Evolutionary conservation across 148 eudicot species (phyloP).

Genomic region (Persicaria tinctoria): DNA sequence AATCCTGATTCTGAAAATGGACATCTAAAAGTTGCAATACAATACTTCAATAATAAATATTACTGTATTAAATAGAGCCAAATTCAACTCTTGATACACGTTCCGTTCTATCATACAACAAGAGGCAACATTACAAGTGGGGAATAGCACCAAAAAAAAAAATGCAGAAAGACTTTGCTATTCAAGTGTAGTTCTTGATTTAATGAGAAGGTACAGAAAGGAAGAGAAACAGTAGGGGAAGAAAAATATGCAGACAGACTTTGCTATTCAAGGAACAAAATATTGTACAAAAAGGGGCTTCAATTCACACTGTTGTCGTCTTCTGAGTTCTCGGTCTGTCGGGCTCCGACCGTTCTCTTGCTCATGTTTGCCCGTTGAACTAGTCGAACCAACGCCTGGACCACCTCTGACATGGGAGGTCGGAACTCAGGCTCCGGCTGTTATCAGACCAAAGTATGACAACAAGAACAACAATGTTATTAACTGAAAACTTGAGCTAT

Average conservation of each 20-base stretch:
- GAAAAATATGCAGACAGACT: slow-evolving; percentile 6
- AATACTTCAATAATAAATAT: background rate
- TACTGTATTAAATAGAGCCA: background rate
- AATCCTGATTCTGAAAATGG: too few relatives aligned
- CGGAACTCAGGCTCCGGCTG: slow-evolving; percentile 75
- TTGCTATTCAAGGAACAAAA: slow-evolving; percentile 11
- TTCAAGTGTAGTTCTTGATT: background rate
- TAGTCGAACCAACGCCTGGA: slow-evolving; percentile 59
- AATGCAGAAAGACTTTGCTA: too few relatives aligned
- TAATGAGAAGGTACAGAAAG: background rate
- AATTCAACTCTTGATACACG: background rate
- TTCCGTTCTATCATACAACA: slow-evolving; percentile 11
- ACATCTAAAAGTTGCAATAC: too few relatives aligned
- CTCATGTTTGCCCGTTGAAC: slow-evolving; percentile 74
- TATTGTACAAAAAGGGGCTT: slow-evolving; percentile 6
- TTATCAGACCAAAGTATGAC: background rate
- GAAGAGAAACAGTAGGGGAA: background rate
- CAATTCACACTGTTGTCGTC: slow-evolving; percentile 11
- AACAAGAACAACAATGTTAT: background rate
- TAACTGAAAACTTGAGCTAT: background rate
- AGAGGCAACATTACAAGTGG: slow-evolving; percentile 4
- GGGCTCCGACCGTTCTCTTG: slow-evolving; percentile 56
- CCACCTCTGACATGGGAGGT: slow-evolving; percentile 81
- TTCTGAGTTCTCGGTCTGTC: slow-evolving; percentile 12
- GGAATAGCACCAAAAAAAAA: background rate